Percentiles rank a stretch among this genome's conserved stretches.
These are phyloP conservation scores for Agaricus sinodeliciosus DNA, from an alignment of 768 basidiomycete genomes.

Conservation along the genomic window DNA sequence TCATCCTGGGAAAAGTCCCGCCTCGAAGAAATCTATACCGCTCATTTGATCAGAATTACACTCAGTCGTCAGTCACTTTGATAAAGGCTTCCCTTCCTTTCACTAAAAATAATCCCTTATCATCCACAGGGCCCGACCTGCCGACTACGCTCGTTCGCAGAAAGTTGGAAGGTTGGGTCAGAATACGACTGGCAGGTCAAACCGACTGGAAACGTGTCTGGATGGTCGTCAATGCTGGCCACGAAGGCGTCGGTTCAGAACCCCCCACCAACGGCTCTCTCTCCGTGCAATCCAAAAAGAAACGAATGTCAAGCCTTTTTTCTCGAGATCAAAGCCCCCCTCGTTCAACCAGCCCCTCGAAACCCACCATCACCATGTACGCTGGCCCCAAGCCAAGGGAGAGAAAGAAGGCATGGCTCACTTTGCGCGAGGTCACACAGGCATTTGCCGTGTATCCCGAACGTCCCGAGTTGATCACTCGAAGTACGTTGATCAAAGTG, in stretches of 20 bases:
- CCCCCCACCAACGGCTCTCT: neutral
- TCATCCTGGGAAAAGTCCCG: constrained; percentile 93
- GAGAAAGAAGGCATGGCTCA: constrained; percentile 64
- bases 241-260: constrained; percentile 21
- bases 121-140: constrained; percentile 36
- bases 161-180: constrained; percentile 87
- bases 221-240: constrained; percentile 61
- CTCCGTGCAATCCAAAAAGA: constrained; percentile 26
- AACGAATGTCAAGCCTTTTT: constrained; percentile 68
- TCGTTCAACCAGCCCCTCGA: constrained; percentile 21
- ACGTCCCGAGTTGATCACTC: constrained; percentile 83
- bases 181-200: constrained; percentile 89
- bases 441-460: constrained; percentile 96
- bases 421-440: constrained; percentile 66
- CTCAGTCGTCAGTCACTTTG: constrained; percentile 29
- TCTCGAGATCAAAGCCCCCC: constrained; percentile 34
- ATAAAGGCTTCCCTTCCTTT: constrained; percentile 2
- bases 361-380: constrained; percentile 50
- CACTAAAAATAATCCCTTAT: neutral
- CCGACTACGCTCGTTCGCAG: constrained; percentile 62
- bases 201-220: constrained; percentile 94
- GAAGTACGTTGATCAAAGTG: constrained; percentile 87
- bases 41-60: constrained; percentile 83
- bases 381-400: constrained; percentile 64
- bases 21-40: constrained; percentile 96